A percentile compares a stretch with the other conserved stretches of the same genome.
Conservation (phyloP, 768 basidiomycete genomes). For the Postia placenta region DNA sequence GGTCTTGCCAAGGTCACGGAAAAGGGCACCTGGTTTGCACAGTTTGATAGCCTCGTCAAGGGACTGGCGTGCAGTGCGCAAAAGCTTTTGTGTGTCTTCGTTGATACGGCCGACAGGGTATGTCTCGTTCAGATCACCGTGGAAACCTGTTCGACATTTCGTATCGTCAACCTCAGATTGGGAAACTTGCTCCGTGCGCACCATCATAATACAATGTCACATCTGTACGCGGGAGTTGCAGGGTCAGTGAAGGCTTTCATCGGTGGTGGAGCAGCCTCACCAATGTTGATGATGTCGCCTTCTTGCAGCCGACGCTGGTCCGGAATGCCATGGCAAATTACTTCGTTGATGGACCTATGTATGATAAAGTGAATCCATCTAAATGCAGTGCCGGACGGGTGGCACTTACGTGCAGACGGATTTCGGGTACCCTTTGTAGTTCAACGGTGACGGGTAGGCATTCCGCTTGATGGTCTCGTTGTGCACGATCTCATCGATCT, state of each 20-base stretch:
- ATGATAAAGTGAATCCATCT: background rate
- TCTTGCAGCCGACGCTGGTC: slow-evolving; percentile 78
- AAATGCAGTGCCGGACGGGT: too few species aligned
- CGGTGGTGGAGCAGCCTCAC: slow-evolving; percentile 34
- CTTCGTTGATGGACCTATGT: slow-evolving; percentile 83
- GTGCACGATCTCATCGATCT: slow-evolving; percentile 91
- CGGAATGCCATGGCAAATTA: slow-evolving; percentile 96
- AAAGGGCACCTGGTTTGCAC: slow-evolving; percentile 90
- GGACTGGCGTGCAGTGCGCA: slow-evolving; percentile 75
- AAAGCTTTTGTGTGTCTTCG: slow-evolving; percentile 76
- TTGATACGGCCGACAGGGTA: slow-evolving; percentile 87
- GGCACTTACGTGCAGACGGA: slow-evolving; percentile 90
- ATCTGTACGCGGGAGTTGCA: slow-evolving; percentile 42
- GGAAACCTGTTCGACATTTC: slow-evolving; percentile 71
- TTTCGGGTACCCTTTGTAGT: slow-evolving; percentile 89
- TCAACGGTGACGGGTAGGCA: slow-evolving; percentile 90
- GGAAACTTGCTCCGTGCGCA: too few species aligned
- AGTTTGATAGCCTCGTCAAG: slow-evolving; percentile 86
- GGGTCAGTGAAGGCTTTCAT: too few species aligned
- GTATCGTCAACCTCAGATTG: too few species aligned
- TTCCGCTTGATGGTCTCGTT: slow-evolving; percentile 85
- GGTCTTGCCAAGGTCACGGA: slow-evolving; percentile 80
- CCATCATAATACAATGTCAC: slow-evolving; percentile 78
- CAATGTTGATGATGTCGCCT: slow-evolving; percentile 96
- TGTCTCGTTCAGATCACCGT: slow-evolving; percentile 89